These are phyloP conservation scores for Coemansia umbellata DNA, from an alignment of 192 early-diverging fungal species.

Conservation along the genomic window DNA sequence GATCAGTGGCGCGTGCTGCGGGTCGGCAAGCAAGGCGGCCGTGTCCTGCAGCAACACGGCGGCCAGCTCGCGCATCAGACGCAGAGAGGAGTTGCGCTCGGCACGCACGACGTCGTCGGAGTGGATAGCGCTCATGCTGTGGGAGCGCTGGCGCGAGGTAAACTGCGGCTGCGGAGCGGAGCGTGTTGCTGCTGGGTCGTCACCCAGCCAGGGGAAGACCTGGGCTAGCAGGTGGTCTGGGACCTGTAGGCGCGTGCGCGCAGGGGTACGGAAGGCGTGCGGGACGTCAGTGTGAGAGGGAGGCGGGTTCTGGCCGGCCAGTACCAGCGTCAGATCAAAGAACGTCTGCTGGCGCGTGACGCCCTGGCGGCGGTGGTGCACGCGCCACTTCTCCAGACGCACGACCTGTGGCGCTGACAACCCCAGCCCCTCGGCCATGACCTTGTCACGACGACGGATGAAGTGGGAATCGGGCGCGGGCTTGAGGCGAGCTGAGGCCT, in stretches of 20 bases:
- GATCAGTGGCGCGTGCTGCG: slow-evolving; percentile 23
- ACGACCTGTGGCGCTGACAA: slow-evolving; percentile 49
- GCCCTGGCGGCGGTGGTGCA: slow-evolving; percentile 47
- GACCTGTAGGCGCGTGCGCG: slow-evolving; percentile 49
- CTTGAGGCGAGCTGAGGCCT: slow-evolving; percentile 15
- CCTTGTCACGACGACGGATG: slow-evolving; percentile 44
- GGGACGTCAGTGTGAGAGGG: slow-evolving; percentile 20
- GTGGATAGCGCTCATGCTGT: slow-evolving; percentile 45
- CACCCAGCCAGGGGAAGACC: slow-evolving; percentile 47
- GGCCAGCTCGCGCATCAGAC: slow-evolving; percentile 50
- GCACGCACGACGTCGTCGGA: slow-evolving; percentile 45
- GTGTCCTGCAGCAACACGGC: slow-evolving; percentile 46
- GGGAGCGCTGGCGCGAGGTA: slow-evolving; percentile 34
- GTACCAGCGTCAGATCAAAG: slow-evolving; percentile 48
- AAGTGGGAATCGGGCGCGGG: slow-evolving; percentile 34
- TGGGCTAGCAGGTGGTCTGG: slow-evolving; percentile 45
- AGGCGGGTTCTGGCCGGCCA: slow-evolving; percentile 44
- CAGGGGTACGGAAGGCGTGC: slow-evolving; percentile 36
- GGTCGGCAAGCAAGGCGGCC: slow-evolving; percentile 41
- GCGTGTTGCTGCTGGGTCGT: background rate
- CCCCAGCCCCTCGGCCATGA: slow-evolving; percentile 42
- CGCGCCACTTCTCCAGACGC: slow-evolving; percentile 47
- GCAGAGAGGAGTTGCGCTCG: slow-evolving; percentile 40
- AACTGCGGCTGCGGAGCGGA: background rate
- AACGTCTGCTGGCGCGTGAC: slow-evolving; percentile 50